Conservation (phyloP, 2,329 filamentous ascomycete species). For the Fusarium subtropicale region DNA sequence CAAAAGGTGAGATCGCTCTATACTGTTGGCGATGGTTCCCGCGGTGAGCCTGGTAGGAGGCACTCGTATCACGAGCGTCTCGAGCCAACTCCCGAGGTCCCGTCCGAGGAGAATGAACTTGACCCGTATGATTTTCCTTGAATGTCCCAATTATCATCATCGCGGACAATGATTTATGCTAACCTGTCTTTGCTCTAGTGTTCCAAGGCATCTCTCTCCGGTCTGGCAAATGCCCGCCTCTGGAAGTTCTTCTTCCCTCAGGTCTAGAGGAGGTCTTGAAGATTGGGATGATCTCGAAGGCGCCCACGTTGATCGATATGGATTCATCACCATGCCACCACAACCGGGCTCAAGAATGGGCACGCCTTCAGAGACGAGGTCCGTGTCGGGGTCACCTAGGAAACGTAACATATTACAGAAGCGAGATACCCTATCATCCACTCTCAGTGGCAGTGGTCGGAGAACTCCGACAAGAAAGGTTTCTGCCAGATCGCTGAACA, state of each 20-base stretch:
- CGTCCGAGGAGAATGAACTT: slow-evolving; percentile 64
- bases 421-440: slow-evolving; percentile 55
- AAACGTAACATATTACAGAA: slow-evolving; percentile 58
- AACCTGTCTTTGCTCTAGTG: slow-evolving; percentile 45
- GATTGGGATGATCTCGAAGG: slow-evolving; percentile 75
- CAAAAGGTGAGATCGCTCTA: slow-evolving; percentile 76
- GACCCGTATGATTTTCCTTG: slow-evolving; percentile 69
- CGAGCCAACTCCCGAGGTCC: slow-evolving; percentile 63
- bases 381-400: slow-evolving; percentile 59
- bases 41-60: slow-evolving; percentile 64
- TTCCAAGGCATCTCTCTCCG: slow-evolving; percentile 49
- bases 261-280: slow-evolving; percentile 68
- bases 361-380: slow-evolving; percentile 56
- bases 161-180: slow-evolving; percentile 47
- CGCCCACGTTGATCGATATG: slow-evolving; percentile 73
- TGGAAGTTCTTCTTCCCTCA: slow-evolving; percentile 59
- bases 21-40: slow-evolving; percentile 65
- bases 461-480: slow-evolving; percentile 65
- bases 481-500: slow-evolving; percentile 69
- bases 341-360: slow-evolving; percentile 57
- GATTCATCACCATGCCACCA: slow-evolving; percentile 68
- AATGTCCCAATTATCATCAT: slow-evolving; percentile 41
- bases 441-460: slow-evolving; percentile 52
- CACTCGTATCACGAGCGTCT: slow-evolving; percentile 61
- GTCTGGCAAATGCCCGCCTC: slow-evolving; percentile 55